Percentiles rank a stretch among this genome's conserved stretches.
Evolutionary conservation across 2,329 filamentous ascomycete species (phyloP).

Genomic region (Exophiala sideris): DNA sequence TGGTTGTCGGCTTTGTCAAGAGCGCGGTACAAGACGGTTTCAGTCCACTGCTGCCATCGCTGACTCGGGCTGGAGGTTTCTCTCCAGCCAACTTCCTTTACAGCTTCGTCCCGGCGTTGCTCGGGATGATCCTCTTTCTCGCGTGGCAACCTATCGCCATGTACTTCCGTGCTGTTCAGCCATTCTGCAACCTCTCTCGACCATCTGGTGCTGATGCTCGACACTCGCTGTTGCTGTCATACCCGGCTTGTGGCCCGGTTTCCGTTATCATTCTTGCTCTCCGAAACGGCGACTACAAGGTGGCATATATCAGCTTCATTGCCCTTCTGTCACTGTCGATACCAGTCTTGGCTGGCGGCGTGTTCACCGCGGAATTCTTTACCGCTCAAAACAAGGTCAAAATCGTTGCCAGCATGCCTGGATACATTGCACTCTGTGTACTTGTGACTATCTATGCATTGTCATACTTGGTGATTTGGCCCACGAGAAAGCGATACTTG

Average conservation of each 20-base stretch:
- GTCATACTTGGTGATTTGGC: conserved; percentile 61
- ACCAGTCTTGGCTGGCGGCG: conserved; percentile 58
- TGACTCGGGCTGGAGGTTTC: conserved; percentile 63
- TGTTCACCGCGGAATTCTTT: conserved; percentile 62
- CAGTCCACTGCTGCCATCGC: conserved; percentile 61
- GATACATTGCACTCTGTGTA: conserved; percentile 69
- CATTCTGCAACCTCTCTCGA: conserved; percentile 54
- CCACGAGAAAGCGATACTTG: conserved; percentile 60
- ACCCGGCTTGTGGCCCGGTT: conserved; percentile 53
- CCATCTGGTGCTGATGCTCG: conserved; percentile 54
- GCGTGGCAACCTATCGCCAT: conserved; percentile 59
- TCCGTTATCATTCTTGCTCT: conserved; percentile 52
- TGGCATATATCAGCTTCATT: conserved; percentile 55
- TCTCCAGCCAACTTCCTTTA: conserved; percentile 87
- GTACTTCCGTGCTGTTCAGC: conserved; percentile 57
- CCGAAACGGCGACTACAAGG: conserved; percentile 55
- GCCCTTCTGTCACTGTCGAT: conserved; percentile 52
- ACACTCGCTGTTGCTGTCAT: conserved; percentile 55
- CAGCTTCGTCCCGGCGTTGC: conserved; percentile 59
- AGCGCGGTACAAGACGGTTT: conserved; percentile 67
- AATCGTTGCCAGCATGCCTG: conserved; percentile 70
- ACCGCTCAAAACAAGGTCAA: conserved; percentile 40
- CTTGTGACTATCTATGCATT: conserved; percentile 68
- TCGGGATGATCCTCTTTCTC: conserved; percentile 59
- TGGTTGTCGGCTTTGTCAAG: conserved; percentile 75